Base-by-base conservation (phyloP, 2,329 filamentous ascomycete genomes). In the Sphaerulina musiva region DNA sequence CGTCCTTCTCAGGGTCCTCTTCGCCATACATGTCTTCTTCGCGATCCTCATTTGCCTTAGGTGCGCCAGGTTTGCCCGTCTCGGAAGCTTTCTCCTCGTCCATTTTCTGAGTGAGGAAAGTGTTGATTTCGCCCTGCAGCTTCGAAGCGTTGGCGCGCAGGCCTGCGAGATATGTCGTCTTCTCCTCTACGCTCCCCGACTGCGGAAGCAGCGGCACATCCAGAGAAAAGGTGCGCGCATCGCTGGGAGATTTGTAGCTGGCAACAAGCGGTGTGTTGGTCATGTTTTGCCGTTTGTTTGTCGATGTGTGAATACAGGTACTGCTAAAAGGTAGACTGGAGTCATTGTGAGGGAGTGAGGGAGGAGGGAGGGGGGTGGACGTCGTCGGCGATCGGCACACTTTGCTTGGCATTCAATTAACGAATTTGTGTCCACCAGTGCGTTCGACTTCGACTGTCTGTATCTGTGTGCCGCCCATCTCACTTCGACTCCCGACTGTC, bases 21-120 rank as follows among this genome's bases (percentile, higher is more conserved):
- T 95, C 90, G 46, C 89, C 90, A 68, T 95, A 95, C 67, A 90
- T 86, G 64, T 87, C 82, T 66, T 89, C 87, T 68, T 70, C 51
- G 10, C 47, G 42, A 10, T 56, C 46, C 46, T 70, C 68, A 26
- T 26, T 23, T 56, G 59, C 45, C 56, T 64, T 48, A 1, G 26
- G 26, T 26, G 26, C 26, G 26, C 26, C 26, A 26, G 26, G 6
- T 26, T 50, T 44, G 58, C 64, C 65, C 46, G 55, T 65, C 12
- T 76, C 76, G 11, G 73, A 72, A 7, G 71, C 73, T 66, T 84
- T 86, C 67, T 90, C 86, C 57, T 86, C 78, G 38, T 85, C 85
- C 87, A 91, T 91, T 54, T 84, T 81, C 49, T 75, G 68, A 4
- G 87, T 91, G 55, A 92, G 76, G 67, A 87, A 83, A 59, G 73